Percentiles rank a stretch among this genome's conserved stretches.
These are phyloP conservation scores for Wickerhamiella pararugosa DNA, from an alignment of 1,139 yeast species.

Conservation along the genomic window DNA sequence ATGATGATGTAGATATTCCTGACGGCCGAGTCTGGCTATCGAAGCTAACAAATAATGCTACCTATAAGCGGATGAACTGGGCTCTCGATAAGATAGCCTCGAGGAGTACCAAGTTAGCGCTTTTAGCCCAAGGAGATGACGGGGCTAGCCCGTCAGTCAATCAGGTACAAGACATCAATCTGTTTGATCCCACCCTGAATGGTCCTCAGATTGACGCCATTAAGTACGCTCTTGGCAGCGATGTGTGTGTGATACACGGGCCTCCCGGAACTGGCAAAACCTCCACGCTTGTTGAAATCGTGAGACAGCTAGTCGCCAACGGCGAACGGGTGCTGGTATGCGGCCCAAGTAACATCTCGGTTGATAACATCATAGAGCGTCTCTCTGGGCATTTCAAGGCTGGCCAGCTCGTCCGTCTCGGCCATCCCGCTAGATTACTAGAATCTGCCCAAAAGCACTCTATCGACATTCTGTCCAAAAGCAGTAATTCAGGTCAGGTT, in stretches of 20 bases:
- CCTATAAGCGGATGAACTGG: constrained; percentile 62
- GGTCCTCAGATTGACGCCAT: constrained; percentile 60
- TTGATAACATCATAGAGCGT: constrained; percentile 79
- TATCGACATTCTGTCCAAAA: constrained; percentile 54
- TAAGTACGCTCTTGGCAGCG: constrained; percentile 33
- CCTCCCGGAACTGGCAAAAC: constrained; percentile 82
- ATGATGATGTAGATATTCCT: constrained; percentile 21
- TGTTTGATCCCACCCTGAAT: constrained; percentile 38
- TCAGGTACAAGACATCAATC: background rate
- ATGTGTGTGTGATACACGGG: constrained; percentile 50
- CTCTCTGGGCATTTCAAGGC: constrained; percentile 38
- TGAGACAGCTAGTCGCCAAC: constrained; percentile 49
- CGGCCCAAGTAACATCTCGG: constrained; percentile 93
- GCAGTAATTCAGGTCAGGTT: constrained; percentile 46
- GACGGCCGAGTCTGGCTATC: constrained; percentile 26
- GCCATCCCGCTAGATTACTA: constrained; percentile 82
- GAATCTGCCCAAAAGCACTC: constrained; percentile 38
- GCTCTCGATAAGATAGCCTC: constrained; percentile 40
- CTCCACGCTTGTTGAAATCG: constrained; percentile 69
- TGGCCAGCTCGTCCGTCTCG: constrained; percentile 55
- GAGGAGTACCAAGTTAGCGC: constrained; percentile 27
- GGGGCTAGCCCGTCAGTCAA: background rate
- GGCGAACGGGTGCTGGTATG: constrained; percentile 70
- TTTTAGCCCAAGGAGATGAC: constrained; percentile 16
- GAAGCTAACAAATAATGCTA: constrained; percentile 26